phyloP scores from a whole-genome alignment of 2,329 filamentous ascomycete genomes.

The Pseudohalonectria lignicola region DNA sequence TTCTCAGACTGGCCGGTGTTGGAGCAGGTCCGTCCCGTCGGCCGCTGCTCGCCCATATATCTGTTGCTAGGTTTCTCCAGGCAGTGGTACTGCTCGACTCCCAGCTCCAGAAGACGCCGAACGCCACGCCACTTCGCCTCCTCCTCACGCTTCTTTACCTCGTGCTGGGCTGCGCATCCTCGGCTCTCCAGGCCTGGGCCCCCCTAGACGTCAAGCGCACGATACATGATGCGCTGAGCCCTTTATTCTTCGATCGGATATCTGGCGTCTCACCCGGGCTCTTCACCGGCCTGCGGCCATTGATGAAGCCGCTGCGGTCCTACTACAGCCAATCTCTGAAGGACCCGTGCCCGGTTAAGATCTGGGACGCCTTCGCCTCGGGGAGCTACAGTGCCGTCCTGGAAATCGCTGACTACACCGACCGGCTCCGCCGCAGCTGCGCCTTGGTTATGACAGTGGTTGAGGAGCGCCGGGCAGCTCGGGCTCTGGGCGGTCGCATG shows the following conservation, averaged over 20 bases:
- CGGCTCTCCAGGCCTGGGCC: constrained; percentile 36
- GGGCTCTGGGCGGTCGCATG: constrained; percentile 27
- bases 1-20: constrained; percentile 19
- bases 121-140: constrained; percentile 34
- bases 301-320: constrained; percentile 29
- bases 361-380: constrained; percentile 37
- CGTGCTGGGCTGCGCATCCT: constrained; percentile 35
- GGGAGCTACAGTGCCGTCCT: constrained; percentile 40
- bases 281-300: constrained; percentile 22
- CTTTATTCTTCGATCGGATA: constrained; percentile 43
- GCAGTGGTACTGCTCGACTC: constrained; percentile 38
- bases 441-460: constrained; percentile 40
- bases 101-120: constrained; percentile 31
- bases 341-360: constrained; percentile 22
- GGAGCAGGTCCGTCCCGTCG: neutral
- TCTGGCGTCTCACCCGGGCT: constrained; percentile 36
- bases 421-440: constrained; percentile 34
- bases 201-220: constrained; percentile 43
- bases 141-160: constrained; percentile 41
- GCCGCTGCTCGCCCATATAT: no score
- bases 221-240: constrained; percentile 43
- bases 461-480: constrained; percentile 35
- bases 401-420: constrained; percentile 31
- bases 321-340: constrained; percentile 34
- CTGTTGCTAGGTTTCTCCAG: constrained; percentile 36